phyloP scores from a whole-genome alignment of 805 yeast species.

The Gaillardinia entomophila region DNA sequence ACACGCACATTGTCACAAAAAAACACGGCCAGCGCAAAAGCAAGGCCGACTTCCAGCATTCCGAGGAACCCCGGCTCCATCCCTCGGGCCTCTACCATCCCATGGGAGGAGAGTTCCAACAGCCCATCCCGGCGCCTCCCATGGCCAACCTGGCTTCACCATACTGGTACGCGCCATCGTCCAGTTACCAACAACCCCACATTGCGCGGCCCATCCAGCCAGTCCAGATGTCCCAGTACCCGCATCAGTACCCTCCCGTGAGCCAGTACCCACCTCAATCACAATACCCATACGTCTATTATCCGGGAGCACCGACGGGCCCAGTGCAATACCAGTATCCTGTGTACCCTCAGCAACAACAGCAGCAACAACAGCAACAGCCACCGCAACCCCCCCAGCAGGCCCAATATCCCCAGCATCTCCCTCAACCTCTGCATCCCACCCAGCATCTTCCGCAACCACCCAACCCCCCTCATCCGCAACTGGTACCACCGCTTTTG shows the following conservation, averaged over 20 bases:
- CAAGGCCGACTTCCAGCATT: constrained; percentile 32
- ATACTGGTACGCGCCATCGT: no score
- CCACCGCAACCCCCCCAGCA: not conserved
- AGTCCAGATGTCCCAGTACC: not conserved
- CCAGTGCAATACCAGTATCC: not conserved
- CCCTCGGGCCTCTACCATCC: not conserved
- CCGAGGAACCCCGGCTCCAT: not conserved
- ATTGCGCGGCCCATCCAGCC: not conserved
- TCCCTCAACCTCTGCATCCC: not conserved
- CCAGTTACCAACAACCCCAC: no score
- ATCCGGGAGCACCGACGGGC: not conserved
- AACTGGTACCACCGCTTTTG: no score
- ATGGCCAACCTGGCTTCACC: no score
- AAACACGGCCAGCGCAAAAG: constrained; percentile 39
- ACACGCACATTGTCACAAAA: constrained; percentile 40
- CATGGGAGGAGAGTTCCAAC: not conserved
- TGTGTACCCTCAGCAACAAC: not conserved
- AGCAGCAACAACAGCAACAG: not conserved
- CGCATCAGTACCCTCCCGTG: not conserved
- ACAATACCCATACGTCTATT: not conserved
- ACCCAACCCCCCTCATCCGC: no score
- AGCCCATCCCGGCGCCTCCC: no score
- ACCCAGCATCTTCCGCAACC: no score
- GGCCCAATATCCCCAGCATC: not conserved
- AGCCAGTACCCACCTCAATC: not conserved